Evolutionary conservation across 805 yeast species (phyloP).

Genomic region (Candida germanica): DNA sequence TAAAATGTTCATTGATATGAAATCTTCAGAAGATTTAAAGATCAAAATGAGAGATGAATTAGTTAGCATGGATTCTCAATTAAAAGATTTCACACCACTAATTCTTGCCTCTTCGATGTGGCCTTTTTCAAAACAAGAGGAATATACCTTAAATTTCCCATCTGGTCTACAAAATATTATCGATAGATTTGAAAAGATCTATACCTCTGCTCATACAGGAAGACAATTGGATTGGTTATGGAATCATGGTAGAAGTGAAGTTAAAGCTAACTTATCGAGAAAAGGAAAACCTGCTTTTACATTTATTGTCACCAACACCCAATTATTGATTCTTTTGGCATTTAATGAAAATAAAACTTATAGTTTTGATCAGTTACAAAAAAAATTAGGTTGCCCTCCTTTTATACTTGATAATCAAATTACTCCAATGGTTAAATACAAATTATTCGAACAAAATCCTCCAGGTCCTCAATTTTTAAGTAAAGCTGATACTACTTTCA

Average conservation of each 20-base stretch:
- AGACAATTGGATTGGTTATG: conserved; percentile 93
- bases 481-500: conserved; percentile 51
- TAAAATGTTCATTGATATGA: conserved; percentile 93
- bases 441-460: conserved; percentile 66
- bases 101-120: conserved; percentile 88
- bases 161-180: conserved; percentile 60
- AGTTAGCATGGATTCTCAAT: conserved; percentile 22
- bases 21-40: conserved; percentile 75
- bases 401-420: conserved; percentile 74
- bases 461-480: conserved; percentile 51
- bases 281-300: conserved; percentile 78
- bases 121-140: conserved; percentile 59
- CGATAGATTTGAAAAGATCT: conserved; percentile 64
- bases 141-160: conserved; percentile 56
- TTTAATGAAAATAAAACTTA: conserved; percentile 67
- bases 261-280: conserved; percentile 79
- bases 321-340: conserved; percentile 82
- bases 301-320: conserved; percentile 80
- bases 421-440: conserved; percentile 74
- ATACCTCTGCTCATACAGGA: conserved; percentile 75
- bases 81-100: conserved; percentile 60
- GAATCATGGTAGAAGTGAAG: conserved; percentile 90
- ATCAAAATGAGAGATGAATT: conserved; percentile 48
- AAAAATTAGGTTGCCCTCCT: conserved; percentile 63
- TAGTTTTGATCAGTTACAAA: conserved; percentile 57